Evolutionary conservation across 805 yeast species (phyloP).

Genomic region (Starmerella riodocensis): DNA sequence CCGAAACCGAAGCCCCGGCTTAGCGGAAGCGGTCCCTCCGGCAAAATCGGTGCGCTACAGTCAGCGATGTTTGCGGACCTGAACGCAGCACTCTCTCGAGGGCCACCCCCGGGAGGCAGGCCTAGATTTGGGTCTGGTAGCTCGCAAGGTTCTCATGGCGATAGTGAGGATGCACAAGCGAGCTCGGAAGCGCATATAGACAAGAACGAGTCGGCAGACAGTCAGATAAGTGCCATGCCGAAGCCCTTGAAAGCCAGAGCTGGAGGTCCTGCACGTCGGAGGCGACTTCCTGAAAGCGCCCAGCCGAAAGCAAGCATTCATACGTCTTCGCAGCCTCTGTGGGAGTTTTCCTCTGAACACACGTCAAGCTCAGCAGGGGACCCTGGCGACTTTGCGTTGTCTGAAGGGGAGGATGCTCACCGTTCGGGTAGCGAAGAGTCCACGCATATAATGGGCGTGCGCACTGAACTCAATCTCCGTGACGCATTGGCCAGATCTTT

Average conservation of each 20-base stretch:
- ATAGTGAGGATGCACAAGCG: neutral
- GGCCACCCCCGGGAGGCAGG: conserved; percentile 17
- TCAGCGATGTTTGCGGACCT: conserved; percentile 19
- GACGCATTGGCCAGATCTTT: conserved; percentile 5
- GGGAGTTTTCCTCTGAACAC: conserved; percentile 7
- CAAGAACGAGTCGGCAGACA: conserved; percentile 16
- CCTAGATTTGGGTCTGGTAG: conserved; percentile 6
- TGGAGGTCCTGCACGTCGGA: conserved; percentile 23
- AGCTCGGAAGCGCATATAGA: neutral
- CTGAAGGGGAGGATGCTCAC: too few relatives aligned
- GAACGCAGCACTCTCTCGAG: conserved; percentile 20
- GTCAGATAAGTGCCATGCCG: conserved; percentile 18
- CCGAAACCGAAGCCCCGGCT: conserved; percentile 14
- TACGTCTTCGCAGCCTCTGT: conserved; percentile 12
- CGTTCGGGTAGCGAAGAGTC: too few relatives aligned
- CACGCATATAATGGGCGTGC: neutral
- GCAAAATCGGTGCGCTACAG: conserved; percentile 15
- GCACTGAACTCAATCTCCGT: conserved; percentile 11
- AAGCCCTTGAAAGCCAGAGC: conserved; percentile 20
- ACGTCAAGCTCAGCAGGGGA: neutral
- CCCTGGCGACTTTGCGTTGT: neutral
- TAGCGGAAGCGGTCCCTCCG: neutral
- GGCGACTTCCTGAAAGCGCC: conserved; percentile 25
- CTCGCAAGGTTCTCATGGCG: conserved; percentile 1
- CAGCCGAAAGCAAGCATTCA: conserved; percentile 19